phyloP scores from a whole-genome alignment of 2,329 filamentous ascomycete genomes.

The Monilinia fructicola region DNA sequence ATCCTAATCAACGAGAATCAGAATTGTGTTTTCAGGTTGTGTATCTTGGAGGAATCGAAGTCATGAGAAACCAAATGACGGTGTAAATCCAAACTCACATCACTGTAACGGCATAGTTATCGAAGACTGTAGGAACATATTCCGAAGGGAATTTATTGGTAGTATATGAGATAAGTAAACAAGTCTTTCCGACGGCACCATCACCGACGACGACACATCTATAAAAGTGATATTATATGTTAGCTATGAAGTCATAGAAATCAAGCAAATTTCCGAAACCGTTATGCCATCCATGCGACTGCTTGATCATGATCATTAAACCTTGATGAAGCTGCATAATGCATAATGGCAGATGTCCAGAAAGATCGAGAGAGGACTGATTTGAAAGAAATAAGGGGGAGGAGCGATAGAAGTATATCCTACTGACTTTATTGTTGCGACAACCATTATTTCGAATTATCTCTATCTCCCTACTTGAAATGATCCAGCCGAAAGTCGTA shows the following conservation, averaged over 20 bases:
- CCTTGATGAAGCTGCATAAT: background rate
- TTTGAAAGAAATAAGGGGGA: slow-evolving; percentile 6
- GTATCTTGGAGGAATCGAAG: background rate
- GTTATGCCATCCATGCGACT: background rate
- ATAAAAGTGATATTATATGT: slow-evolving; percentile 30
- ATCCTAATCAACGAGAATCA: slow-evolving; percentile 63
- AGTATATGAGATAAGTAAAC: slow-evolving; percentile 97
- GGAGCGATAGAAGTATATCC: slow-evolving; percentile 11
- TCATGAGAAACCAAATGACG: slow-evolving; percentile 2
- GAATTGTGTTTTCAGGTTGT: slow-evolving; percentile 19
- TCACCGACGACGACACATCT: slow-evolving; percentile 99
- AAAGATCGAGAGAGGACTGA: background rate
- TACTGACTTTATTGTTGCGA: slow-evolving; percentile 63
- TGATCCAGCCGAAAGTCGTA: too few species aligned
- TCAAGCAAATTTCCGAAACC: background rate
- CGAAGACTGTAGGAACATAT: slow-evolving; percentile 99
- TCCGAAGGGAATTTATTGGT: slow-evolving; percentile 99
- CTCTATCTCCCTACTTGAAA: background rate
- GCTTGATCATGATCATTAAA: background rate
- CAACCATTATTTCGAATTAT: slow-evolving; percentile 45
- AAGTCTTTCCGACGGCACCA: slow-evolving; percentile 99
- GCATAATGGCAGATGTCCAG: background rate
- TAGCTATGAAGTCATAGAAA: slow-evolving; percentile 15
- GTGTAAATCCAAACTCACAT: slow-evolving; percentile 68
- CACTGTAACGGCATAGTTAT: slow-evolving; percentile 99